These are phyloP conservation scores for Massospora cicadina DNA, from an alignment of 371 early-diverging fungal species.

Conservation along the genomic window DNA sequence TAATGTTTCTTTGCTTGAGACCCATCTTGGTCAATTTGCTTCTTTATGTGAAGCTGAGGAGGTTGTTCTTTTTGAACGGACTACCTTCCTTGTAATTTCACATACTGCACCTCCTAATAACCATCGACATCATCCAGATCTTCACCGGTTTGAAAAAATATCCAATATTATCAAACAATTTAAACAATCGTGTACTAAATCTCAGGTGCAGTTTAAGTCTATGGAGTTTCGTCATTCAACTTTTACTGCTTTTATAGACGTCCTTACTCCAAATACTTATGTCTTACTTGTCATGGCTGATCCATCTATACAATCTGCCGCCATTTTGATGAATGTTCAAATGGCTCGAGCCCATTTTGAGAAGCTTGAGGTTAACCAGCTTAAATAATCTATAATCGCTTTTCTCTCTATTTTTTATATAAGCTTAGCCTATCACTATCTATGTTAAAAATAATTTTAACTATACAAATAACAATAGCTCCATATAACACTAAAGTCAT, in stretches of 20 bases:
- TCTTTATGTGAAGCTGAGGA: slow-evolving; percentile 78
- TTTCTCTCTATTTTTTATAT: neutral
- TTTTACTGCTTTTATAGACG: slow-evolving; percentile 79
- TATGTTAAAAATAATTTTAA: no score
- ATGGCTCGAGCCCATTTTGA: slow-evolving; percentile 76
- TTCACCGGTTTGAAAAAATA: slow-evolving; percentile 78
- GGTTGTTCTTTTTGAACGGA: slow-evolving; percentile 81
- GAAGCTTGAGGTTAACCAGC: slow-evolving; percentile 43
- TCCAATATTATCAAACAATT: slow-evolving; percentile 90
- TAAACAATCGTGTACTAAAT: slow-evolving; percentile 63
- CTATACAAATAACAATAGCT: no score
- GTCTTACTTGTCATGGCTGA: slow-evolving; percentile 85
- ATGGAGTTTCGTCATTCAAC: slow-evolving; percentile 69
- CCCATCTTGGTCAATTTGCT: slow-evolving; percentile 58
- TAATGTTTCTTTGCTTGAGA: slow-evolving; percentile 63
- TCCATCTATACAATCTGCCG: slow-evolving; percentile 70
- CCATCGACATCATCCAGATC: slow-evolving; percentile 30
- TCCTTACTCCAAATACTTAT: slow-evolving; percentile 84
- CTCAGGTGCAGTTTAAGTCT: slow-evolving; percentile 70
- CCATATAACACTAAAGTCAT: no score
- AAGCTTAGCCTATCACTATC: no score
- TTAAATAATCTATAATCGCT: slow-evolving; percentile 11
- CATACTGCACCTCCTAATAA: slow-evolving; percentile 22
- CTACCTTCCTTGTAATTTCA: slow-evolving; percentile 87
- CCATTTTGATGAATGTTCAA: slow-evolving; percentile 62